Evolutionary conservation across 1,284 basidiomycete species (phyloP).

Genomic region (Ceratobasidium theobromae): DNA sequence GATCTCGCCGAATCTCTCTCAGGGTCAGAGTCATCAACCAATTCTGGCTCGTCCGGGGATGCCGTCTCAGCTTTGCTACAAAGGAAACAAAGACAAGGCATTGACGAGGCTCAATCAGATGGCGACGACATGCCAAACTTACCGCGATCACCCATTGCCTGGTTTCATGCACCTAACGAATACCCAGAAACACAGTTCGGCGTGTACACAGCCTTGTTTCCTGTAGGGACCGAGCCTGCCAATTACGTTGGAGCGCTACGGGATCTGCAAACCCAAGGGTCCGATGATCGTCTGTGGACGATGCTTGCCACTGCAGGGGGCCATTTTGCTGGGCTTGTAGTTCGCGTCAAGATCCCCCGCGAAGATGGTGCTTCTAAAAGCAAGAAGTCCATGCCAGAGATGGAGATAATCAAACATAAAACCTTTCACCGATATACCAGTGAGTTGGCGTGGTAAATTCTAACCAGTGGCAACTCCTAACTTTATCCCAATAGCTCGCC

Average conservation of each 20-base stretch:
- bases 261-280: constrained; percentile 62
- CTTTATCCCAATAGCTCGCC: constrained; percentile 65
- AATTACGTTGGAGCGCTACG: constrained; percentile 51
- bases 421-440: constrained; percentile 99
- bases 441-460: constrained; percentile 44
- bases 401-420: constrained; percentile 86
- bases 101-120: constrained; percentile 47
- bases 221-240: constrained; percentile 48
- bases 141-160: constrained; percentile 76
- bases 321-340: constrained; percentile 93
- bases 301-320: constrained; percentile 96
- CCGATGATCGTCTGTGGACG: constrained; percentile 80
- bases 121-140: constrained; percentile 42
- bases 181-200: constrained; percentile 80
- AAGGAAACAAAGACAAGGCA: constrained; percentile 54
- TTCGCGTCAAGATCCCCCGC: constrained; percentile 62
- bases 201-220: constrained; percentile 77
- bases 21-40: constrained; percentile 75
- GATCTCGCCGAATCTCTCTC: constrained; percentile 86
- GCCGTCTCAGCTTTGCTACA: constrained; percentile 68
- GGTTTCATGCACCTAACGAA: constrained; percentile 83
- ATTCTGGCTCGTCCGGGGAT: constrained; percentile 56
- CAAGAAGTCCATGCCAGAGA: constrained; percentile 64
- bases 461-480: neutral
- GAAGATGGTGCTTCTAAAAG: constrained; percentile 50